Percentiles rank a stretch among this genome's conserved stretches.
Evolutionary conservation across 139 green algal species (phyloP).

Genomic region (Chlorella ohadii): DNA sequence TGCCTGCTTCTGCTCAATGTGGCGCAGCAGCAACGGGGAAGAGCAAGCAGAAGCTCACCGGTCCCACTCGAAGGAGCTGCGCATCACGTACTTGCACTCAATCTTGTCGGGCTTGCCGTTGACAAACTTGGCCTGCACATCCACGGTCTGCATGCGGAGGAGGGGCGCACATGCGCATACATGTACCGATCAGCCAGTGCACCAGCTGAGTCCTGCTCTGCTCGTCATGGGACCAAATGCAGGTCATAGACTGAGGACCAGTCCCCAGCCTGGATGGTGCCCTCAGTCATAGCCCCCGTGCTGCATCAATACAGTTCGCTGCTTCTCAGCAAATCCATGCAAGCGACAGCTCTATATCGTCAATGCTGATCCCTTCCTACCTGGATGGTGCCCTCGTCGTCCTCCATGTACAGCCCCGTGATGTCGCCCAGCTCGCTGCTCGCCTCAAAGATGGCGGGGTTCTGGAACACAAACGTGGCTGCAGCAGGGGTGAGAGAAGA

Average conservation of each 20-base stretch:
- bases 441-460: conserved; percentile 93
- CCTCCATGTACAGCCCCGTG: conserved; percentile 96
- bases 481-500: not conserved
- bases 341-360: no score
- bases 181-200: no score
- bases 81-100: conserved; percentile 70
- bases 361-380: no score
- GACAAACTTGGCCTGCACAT: conserved; percentile 97
- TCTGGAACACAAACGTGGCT: conserved; percentile 92
- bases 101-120: conserved; percentile 93
- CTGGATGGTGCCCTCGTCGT: conserved; percentile 86
- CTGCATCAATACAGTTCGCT: no score
- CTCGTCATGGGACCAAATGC: no score
- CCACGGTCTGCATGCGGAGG: conserved; percentile 81
- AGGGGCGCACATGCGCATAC: not conserved
- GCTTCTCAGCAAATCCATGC: no score
- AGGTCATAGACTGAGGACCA: no score
- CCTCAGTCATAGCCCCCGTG: no score
- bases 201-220: no score
- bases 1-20: no score
- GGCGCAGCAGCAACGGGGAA: not conserved
- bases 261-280: no score
- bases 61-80: conserved; percentile 88
- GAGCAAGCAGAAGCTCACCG: conserved; percentile 72
- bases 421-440: conserved; percentile 89